Evolutionary conservation across 495 filamentous ascomycete genomes (phyloP), one percentile per base, ranked within the genome.

Genomic region (Margaritispora aquatica): DNA sequence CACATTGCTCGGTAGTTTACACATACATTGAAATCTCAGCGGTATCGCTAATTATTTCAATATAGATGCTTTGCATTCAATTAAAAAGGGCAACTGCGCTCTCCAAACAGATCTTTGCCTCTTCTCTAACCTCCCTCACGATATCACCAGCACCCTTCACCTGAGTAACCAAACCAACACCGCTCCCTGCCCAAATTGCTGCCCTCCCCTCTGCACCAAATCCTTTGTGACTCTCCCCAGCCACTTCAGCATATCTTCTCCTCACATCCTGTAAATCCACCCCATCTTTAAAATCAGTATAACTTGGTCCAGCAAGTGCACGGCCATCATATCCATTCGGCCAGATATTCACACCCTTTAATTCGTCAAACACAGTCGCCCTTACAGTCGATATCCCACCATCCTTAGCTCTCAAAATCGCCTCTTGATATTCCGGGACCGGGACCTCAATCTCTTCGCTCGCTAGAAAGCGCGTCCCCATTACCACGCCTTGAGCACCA

Each of bases 331-430:
- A 91, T 20, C 71, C 64, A 48, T 75, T 69, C 0, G 88, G 87
- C 89, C 89, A 94, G 8, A 77, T 80, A 34, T 74, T 77, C 0
- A 84, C 89, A 0, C 87, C 88, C 13, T 88, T 70, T 5, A 91
- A 70, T 21, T 77, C 74, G 69, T 94, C 88, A 64, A 89, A 94
- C 8, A 92, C 66, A 19, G 80, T 73, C 0, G 87, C 90, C 24
- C 87, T 73, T 4, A 79, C 78, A 2, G 89, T 94, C 2, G 63
- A 79, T 7, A 69, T 71, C 3, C 82, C 88, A 0, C 87, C 89
- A 64, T 92, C 84, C 1, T 61, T 71, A 0, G 83, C 81, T 1
- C 76, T 67, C 1, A 89, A 46, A 26, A 90, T 69, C 55, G 79
- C 81, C 41, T 78, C 57, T 52, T 77, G 77, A 64, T 88, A 87